Conservation (phyloP, 331 rosid species). For the Spiraea crenata region DNA sequence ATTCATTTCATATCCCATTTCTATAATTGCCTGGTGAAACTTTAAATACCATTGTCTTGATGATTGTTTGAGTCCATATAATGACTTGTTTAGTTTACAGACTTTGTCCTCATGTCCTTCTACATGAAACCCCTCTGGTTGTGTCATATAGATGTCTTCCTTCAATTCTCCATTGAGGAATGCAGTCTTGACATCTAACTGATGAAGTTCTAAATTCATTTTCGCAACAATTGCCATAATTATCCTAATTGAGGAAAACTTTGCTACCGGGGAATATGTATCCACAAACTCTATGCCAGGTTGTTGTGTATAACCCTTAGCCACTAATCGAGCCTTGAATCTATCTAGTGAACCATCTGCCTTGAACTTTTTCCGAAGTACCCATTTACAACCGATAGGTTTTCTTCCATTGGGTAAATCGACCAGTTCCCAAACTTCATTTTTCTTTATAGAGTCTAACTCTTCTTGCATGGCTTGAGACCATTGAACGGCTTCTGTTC, state of each 20-base stretch:
- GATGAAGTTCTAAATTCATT: background rate
- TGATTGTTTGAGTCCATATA: conserved; percentile 10
- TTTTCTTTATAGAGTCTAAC: background rate
- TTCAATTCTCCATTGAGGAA: conserved; percentile 1
- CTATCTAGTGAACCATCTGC: background rate
- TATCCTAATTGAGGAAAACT: background rate
- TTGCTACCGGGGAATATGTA: background rate
- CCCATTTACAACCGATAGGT: conserved; percentile 1
- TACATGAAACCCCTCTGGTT: background rate
- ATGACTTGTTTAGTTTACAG: background rate
- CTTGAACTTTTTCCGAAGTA: background rate
- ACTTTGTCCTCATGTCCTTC: background rate
- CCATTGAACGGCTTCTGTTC: background rate
- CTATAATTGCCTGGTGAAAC: background rate
- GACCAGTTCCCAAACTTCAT: background rate
- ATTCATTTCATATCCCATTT: background rate
- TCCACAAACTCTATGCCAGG: background rate
- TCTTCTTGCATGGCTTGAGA: background rate
- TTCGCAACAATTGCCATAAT: background rate
- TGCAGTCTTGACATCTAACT: background rate
- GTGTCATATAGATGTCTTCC: conserved; percentile 11
- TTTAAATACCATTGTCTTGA: conserved; percentile 12
- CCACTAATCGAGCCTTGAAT: conserved; percentile 8
- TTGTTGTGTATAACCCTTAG: background rate
- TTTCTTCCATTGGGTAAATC: background rate